Evolutionary conservation across 805 yeast genomes (phyloP), one percentile per base, ranked within the genome.

Genomic region (Candida ovalis): DNA sequence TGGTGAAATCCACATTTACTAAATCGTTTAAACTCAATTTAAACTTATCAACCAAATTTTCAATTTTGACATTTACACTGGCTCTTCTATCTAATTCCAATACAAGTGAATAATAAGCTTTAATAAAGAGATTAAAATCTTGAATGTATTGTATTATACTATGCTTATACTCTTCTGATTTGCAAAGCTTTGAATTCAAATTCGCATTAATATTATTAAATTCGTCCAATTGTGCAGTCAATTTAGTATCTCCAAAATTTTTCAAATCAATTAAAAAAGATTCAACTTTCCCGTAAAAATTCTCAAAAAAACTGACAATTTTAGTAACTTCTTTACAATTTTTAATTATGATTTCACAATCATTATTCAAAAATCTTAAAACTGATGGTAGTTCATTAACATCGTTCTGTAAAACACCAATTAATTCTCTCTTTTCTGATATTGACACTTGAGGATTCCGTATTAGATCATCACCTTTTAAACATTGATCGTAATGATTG

Each of bases 401-500:
- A 58, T 84, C 91, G 41, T 71, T 72, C 18, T 66, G 65, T 2
- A 86, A 67, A 1, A 83, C 78, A 2, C 69, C 62, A 17, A 73
- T 63, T 13, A 80, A 60, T 54, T 77, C 74, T 24, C 55, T 45
- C 49, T 68, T 68, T 46, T 70, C 74, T 1, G 49, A 56, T 6
- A 50, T 59, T 3, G 62, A 47, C 0, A 62, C 52, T 13, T 54
- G 46, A 0, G 64, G 58, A n/a, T 68, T 60, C 21, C 62, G 58
- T n/a, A 75, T 65, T 6, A 70, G 51, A 4, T 67, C 66, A 2
- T 69, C 59, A 9, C 80, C 86, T 51, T 77, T 68, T 12, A 69
- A 56, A 55, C 96, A 86, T 60, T 87, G 89, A 63, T 90, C 97
- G 58, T 82, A 88, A 67, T 90, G 96, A 46, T 79, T 80, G 10